Evolutionary conservation across 441 rosid genomes (phyloP).

Genomic region (Mallotus japonicus): DNA sequence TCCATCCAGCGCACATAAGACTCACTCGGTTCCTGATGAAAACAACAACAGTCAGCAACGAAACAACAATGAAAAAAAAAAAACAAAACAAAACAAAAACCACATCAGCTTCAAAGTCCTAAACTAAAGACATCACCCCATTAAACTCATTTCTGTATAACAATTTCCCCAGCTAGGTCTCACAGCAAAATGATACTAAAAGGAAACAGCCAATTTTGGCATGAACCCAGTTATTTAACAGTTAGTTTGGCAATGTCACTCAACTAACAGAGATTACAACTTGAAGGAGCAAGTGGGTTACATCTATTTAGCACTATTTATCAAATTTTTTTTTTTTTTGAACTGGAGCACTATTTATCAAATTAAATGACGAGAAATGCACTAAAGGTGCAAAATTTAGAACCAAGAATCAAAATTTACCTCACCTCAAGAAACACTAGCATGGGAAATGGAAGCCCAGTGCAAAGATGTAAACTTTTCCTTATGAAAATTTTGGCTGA

Average conservation of each 20-base stretch:
- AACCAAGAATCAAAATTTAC: background rate
- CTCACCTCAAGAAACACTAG: constrained; percentile 3
- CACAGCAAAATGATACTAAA: no score
- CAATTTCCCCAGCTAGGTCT: no score
- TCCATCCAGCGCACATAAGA: background rate
- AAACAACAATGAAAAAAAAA: background rate
- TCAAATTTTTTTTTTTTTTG: no score
- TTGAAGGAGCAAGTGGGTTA: background rate
- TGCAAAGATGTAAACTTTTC: background rate
- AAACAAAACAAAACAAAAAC: no score
- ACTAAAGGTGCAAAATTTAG: background rate
- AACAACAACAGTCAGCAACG: background rate
- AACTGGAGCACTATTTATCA: background rate
- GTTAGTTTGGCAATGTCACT: background rate
- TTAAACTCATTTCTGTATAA: no score
- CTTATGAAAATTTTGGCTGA: background rate
- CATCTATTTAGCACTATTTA: background rate
- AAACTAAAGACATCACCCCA: no score
- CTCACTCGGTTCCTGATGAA: constrained; percentile 4
- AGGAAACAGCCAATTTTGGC: background rate
- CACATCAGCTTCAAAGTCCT: background rate
- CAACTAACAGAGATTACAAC: background rate
- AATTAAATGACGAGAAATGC: background rate
- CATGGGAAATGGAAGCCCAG: background rate
- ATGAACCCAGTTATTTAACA: background rate